Conservation (phyloP, 352 stramenopile genomes). For the Phytophthora megakarya region DNA sequence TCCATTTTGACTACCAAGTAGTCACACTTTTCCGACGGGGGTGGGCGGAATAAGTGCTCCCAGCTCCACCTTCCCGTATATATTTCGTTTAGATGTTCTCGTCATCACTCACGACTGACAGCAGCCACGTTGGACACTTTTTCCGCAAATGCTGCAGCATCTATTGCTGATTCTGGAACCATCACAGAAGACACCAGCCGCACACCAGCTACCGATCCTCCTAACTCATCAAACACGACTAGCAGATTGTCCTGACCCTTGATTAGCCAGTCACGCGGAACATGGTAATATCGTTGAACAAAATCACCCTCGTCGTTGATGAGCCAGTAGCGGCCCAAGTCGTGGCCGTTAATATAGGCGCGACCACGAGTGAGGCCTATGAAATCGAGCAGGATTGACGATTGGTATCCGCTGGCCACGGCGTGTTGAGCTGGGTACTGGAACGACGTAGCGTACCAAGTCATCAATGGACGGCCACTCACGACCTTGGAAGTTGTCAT, state of each 20-base stretch:
- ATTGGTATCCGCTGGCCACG: slow-evolving; percentile 26
- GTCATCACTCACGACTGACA: slow-evolving; percentile 20
- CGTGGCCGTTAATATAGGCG: slow-evolving; percentile 67
- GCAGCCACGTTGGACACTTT: slow-evolving; percentile 8
- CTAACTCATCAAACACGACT: slow-evolving; percentile 68
- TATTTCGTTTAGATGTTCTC: slow-evolving; percentile 16
- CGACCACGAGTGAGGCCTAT: slow-evolving; percentile 63
- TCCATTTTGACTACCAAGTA: too few relatives aligned
- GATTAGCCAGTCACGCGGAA: slow-evolving; percentile 61
- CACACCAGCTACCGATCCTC: slow-evolving; percentile 50
- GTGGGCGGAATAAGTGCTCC: too few relatives aligned
- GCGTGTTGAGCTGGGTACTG: slow-evolving; percentile 14
- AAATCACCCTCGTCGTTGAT: slow-evolving; percentile 55
- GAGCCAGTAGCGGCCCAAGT: slow-evolving; percentile 73
- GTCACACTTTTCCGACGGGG: too few relatives aligned
- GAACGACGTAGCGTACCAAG: slow-evolving; percentile 65
- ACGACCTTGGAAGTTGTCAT: not conserved
- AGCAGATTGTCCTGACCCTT: slow-evolving; percentile 50
- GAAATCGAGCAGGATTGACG: slow-evolving; percentile 64
- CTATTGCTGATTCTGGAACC: slow-evolving; percentile 30
- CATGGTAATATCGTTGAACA: slow-evolving; percentile 73
- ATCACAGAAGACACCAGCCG: slow-evolving; percentile 60
- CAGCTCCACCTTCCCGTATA: too few relatives aligned
- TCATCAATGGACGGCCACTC: slow-evolving; percentile 38
- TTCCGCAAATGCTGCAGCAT: not conserved